Conservation (phyloP, 164 flowering plant genomes). For the Macadamia tetraphylla region DNA sequence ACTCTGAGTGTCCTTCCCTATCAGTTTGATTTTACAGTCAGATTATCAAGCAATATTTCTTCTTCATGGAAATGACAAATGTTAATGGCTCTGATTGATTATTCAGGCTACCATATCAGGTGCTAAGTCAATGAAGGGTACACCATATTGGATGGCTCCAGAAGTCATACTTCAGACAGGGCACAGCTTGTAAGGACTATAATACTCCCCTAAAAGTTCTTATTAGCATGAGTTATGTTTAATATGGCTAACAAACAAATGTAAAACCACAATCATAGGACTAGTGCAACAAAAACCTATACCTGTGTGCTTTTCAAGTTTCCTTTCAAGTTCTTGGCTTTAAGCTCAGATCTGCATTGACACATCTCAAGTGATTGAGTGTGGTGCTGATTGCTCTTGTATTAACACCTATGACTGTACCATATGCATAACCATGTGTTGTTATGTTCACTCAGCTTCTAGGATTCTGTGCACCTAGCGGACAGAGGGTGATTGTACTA, state of each 20-base stretch:
- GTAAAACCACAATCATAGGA: too few relatives aligned
- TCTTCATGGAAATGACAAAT: slow-evolving; percentile 4
- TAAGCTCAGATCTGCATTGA: too few relatives aligned
- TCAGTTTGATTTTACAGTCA: neutral
- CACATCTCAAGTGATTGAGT: too few relatives aligned
- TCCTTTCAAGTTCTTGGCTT: too few relatives aligned
- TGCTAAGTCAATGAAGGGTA: slow-evolving; percentile 99
- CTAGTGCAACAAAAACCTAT: neutral
- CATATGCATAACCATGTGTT: too few relatives aligned
- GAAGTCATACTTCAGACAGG: slow-evolving; percentile 98
- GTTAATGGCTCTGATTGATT: slow-evolving; percentile 11
- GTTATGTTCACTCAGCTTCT: too few relatives aligned
- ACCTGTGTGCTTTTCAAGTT: neutral
- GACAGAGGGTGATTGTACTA: too few relatives aligned
- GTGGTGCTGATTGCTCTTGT: too few relatives aligned
- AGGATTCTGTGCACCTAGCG: too few relatives aligned
- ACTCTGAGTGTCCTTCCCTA: slow-evolving; percentile 3
- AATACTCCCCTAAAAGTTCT: neutral
- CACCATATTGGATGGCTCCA: slow-evolving; percentile 99
- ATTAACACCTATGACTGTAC: too few relatives aligned
- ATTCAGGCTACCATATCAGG: slow-evolving; percentile 87
- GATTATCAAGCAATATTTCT: neutral
- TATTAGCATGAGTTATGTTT: neutral
- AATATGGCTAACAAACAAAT: neutral
- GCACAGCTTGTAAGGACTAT: slow-evolving; percentile 77